phyloP scores from a whole-genome alignment of 176 grass and related monocot species.

The Hsuehochloa calcarea region DNA sequence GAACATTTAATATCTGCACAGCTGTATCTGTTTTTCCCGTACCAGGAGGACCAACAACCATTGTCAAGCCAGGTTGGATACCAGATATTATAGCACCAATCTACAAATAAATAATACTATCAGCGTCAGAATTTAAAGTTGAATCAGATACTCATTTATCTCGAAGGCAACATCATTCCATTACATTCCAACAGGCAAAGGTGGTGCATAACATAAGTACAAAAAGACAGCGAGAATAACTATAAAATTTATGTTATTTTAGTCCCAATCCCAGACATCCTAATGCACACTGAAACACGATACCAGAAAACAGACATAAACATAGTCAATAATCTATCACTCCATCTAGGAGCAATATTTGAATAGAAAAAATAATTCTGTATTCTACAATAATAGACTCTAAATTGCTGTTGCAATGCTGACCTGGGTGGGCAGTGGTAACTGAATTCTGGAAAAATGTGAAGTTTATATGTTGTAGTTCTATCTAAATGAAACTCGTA shows the following conservation, averaged over 20 bases:
- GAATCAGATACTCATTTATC: conserved; percentile 16
- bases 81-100: conserved; percentile 94
- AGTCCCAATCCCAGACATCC: background rate
- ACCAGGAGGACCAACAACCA: conserved; percentile 99
- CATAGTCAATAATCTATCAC: background rate
- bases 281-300: background rate
- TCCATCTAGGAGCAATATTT: background rate
- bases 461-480: background rate
- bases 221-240: background rate
- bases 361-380: background rate
- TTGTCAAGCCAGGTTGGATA: conserved; percentile 88
- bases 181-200: conserved; percentile 4
- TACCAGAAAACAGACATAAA: background rate
- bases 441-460: background rate
- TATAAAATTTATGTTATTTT: background rate
- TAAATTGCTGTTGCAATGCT: background rate
- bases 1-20: conserved; percentile 98
- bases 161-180: conserved; percentile 1
- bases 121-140: conserved; percentile 21
- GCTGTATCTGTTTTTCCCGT: conserved; percentile 99
- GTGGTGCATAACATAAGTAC: background rate
- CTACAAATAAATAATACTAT: conserved; percentile 52
- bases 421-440: background rate
- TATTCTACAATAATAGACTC: background rate
- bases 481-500: background rate